Conservation (phyloP, 805 yeast genomes). For the Kurtzmaniella fragi region DNA sequence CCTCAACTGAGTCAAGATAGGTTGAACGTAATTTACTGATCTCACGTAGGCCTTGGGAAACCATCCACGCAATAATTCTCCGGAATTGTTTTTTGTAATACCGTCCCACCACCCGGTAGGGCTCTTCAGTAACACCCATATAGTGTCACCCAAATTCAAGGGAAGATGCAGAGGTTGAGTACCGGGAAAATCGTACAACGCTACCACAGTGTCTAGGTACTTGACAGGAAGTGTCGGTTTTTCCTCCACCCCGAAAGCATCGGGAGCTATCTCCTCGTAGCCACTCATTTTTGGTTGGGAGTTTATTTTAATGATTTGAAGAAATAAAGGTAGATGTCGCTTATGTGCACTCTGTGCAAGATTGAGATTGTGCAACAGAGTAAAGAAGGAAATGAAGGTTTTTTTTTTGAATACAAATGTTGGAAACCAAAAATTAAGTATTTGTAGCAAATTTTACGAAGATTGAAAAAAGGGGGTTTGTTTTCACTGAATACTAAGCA, state of each 20-base stretch:
- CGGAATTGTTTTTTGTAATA: constrained; percentile 29
- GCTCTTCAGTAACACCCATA: constrained; percentile 62
- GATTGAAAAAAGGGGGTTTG: too few relatives aligned
- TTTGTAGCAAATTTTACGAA: too few relatives aligned
- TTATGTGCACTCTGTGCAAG: too few relatives aligned
- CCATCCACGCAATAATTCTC: constrained; percentile 68
- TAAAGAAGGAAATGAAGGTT: too few relatives aligned
- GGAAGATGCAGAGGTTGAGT: constrained; percentile 49
- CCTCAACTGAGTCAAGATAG: constrained; percentile 32
- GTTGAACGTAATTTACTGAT: constrained; percentile 39
- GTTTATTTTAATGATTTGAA: too few relatives aligned
- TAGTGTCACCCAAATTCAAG: constrained; percentile 59
- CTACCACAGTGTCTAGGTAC: constrained; percentile 55
- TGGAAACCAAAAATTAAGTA: too few relatives aligned
- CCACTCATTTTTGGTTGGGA: constrained; percentile 7
- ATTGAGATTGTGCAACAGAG: too few relatives aligned
- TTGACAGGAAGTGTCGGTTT: constrained; percentile 19
- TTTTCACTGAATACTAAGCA: too few relatives aligned
- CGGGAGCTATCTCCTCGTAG: constrained; percentile 40
- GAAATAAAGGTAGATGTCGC: too few relatives aligned
- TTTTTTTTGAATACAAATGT: too few relatives aligned
- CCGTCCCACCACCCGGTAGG: constrained; percentile 91
- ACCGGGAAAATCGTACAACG: constrained; percentile 50
- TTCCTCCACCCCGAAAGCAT: constrained; percentile 28
- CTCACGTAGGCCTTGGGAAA: constrained; percentile 67